A percentile compares a stretch with the other conserved stretches of the same genome.
Evolutionary conservation across 495 filamentous ascomycete species (phyloP).

Genomic region (Xeromyces bisporus): DNA sequence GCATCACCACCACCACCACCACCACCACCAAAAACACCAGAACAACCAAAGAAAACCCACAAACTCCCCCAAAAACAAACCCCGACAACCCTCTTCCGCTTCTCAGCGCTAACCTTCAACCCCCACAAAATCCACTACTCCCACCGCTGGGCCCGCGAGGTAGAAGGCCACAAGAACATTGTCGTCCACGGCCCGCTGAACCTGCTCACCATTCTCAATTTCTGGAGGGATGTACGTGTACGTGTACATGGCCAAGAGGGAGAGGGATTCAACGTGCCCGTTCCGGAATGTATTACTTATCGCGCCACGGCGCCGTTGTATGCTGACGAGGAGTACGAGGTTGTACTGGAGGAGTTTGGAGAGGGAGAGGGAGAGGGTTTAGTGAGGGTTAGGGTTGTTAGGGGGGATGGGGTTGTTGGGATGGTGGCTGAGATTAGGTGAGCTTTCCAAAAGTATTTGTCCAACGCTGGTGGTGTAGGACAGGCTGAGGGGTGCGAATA

Average conservation of each 20-base stretch:
- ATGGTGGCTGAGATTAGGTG: slow-evolving; percentile 33
- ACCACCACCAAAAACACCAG: slow-evolving; percentile 8
- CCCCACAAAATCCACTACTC: slow-evolving; percentile 60
- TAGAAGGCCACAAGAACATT: slow-evolving; percentile 41
- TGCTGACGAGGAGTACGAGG: slow-evolving; percentile 34
- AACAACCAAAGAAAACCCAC: slow-evolving; percentile 9
- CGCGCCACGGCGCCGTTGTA: slow-evolving; percentile 43
- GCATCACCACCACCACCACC: slow-evolving; percentile 6
- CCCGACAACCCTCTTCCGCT: slow-evolving; percentile 45
- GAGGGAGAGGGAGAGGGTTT: slow-evolving; percentile 12
- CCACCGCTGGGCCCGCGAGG: slow-evolving; percentile 34
- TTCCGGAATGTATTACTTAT: slow-evolving; percentile 38
- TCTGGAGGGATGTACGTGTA: slow-evolving; percentile 37
- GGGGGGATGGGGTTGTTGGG: slow-evolving; percentile 20
- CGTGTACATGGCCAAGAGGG: slow-evolving; percentile 2
- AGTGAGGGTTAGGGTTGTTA: slow-evolving; percentile 23
- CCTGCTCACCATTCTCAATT: slow-evolving; percentile 43
- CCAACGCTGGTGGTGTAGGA: too few relatives aligned
- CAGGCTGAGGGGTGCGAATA: too few relatives aligned
- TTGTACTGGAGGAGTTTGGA: slow-evolving; percentile 23
- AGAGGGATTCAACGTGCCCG: too few relatives aligned
- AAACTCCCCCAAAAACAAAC: slow-evolving; percentile 35
- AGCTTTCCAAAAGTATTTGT: too few relatives aligned
- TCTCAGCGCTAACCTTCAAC: slow-evolving; percentile 59
- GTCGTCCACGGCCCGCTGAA: slow-evolving; percentile 52